Conservation (phyloP, 192 early-diverging fungal species). For the Mortierella hygrophila region DNA sequence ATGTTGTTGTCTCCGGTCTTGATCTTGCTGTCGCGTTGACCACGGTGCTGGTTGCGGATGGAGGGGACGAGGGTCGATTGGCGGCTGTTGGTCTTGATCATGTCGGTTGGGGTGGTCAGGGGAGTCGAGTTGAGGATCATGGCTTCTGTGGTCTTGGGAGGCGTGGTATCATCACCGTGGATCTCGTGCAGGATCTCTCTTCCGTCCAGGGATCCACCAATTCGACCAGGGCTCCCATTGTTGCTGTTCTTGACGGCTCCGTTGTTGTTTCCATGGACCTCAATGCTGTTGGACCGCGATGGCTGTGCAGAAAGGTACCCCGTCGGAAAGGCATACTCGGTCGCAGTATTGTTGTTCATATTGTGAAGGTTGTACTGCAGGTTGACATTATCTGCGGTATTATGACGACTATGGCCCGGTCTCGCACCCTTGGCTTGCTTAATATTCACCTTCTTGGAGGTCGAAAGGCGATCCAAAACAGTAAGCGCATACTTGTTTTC, state of each 20-base stretch:
- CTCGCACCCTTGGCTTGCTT: constrained; percentile 7
- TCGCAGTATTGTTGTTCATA: background rate
- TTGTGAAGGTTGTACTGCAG: background rate
- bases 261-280: constrained; percentile 16
- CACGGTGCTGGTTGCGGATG: background rate
- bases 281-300: constrained; percentile 44
- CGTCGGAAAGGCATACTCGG: constrained; percentile 21
- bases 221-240: background rate
- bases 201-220: background rate
- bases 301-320: constrained; percentile 27
- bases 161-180: background rate
- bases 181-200: constrained; percentile 23
- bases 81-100: background rate
- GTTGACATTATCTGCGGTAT: constrained; percentile 21
- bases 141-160: constrained; percentile 20
- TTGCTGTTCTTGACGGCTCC: background rate
- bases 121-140: constrained; percentile 33
- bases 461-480: constrained; percentile 67
- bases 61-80: constrained; percentile 31
- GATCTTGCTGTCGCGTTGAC: constrained; percentile 15
- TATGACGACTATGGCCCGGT: constrained; percentile 35
- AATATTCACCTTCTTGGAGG: constrained; percentile 49
- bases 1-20: constrained; percentile 27
- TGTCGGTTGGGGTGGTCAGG: constrained; percentile 31
- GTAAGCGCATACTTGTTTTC: constrained; percentile 69